Evolutionary conservation across 805 yeast species (phyloP), one percentile per base, ranked within the genome.

Genomic region (Pichia sporocuriosa): DNA sequence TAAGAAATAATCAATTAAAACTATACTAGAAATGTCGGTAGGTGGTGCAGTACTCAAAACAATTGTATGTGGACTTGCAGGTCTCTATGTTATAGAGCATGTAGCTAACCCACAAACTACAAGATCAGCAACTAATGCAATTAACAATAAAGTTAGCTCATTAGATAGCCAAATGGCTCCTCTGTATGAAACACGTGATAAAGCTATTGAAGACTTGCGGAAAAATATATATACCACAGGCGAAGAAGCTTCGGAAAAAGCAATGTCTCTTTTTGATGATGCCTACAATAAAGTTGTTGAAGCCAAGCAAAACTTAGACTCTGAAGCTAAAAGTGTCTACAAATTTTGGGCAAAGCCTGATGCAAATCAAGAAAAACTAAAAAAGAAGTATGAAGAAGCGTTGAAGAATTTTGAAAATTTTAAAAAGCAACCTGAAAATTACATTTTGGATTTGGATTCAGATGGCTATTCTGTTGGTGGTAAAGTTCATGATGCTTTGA

Each of bases 241-340:
- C 13, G 24, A 36, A 4, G 50, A 46, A 9, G 39, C 42, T n/a
- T 42, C 45, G 4, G 39, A 40, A 10, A 43, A 43, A 16, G 50
- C 49, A 7, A 31, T 39, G 30, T 33, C 34, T 8, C 44, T 57
- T 3, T 62, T 60, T 33, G 53, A 51, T 16, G 48, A 49, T 12
- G 64, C 66, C 1, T 33, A 44, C 32, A 40, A 44, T 16, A 49
- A 53, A n/a, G 43, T 51, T 4, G 56, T 57, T 11, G 67, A 61
- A 28, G 62, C 62, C 4, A 58, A 61, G 43, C 52, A 58, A 35
- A 56, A 65, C 25, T 55, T 65, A 11, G 58, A 59, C 8, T 49
- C 59, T 6, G 66, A 68, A 64, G 29, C 21, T 13, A 11, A 20
- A 24, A 45, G 43, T 16, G 29, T 15, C 29, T 5, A 26, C 13